phyloP scores from a whole-genome alignment of 208 protist species.

The Dictyostelium gargantuum region DNA sequence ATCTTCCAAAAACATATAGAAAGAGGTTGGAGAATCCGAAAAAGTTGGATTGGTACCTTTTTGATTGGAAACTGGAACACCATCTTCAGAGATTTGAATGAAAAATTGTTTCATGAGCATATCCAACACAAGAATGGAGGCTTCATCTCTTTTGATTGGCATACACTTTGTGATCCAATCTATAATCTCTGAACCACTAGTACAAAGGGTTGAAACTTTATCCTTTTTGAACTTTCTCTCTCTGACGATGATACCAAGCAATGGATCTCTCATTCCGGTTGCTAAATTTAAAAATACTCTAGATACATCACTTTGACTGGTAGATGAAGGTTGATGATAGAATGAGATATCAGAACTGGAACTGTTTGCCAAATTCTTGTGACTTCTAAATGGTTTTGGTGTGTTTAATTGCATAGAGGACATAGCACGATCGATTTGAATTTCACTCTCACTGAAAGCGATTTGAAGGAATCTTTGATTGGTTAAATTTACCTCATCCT shows the following conservation, averaged over 20 bases:
- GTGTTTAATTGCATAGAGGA: not conserved
- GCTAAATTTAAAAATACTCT: constrained; percentile 34
- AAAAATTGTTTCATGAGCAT: constrained; percentile 10
- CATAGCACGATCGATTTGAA: not conserved
- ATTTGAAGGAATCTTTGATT: constrained; percentile 37
- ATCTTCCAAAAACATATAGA: constrained; percentile 14
- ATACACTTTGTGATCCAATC: not conserved
- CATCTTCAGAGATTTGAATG: not conserved
- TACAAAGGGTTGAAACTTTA: not conserved
- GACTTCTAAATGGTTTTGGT: constrained; percentile 4
- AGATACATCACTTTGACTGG: not conserved
- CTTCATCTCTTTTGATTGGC: not conserved
- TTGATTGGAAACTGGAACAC: not conserved
- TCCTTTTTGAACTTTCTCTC: constrained; percentile 52
- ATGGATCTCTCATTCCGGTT: constrained; percentile 20
- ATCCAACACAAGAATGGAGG: not conserved
- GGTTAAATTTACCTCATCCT: constrained; percentile 3
- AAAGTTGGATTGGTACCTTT: not conserved
- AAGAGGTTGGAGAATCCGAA: not conserved
- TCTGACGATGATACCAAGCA: not conserved
- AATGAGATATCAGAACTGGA: not conserved
- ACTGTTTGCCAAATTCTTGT: not conserved
- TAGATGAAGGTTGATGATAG: not conserved
- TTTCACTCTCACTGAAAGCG: not conserved
- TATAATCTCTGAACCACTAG: not conserved